These are phyloP conservation scores for Microbotryomycetes sp. DNA, from an alignment of 1,284 basidiomycete species.

Conservation along the genomic window DNA sequence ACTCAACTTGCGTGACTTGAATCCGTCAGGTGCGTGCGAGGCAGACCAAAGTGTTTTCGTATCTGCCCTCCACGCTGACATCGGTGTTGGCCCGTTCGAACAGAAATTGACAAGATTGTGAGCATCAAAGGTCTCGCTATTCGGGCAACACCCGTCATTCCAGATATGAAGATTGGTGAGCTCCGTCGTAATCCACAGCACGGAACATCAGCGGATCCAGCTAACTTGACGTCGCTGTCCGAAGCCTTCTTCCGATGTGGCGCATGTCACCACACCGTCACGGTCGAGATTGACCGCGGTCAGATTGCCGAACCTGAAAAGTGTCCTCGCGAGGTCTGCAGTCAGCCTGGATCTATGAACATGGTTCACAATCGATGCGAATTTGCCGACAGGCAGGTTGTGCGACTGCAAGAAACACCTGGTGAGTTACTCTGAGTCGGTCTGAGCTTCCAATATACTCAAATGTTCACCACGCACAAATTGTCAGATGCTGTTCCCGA, in stretches of 20 bases:
- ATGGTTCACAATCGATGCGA: conserved; percentile 95
- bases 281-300: conserved; percentile 92
- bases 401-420: conserved; percentile 92
- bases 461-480: background rate
- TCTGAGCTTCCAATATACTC: background rate
- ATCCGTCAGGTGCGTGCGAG: conserved; percentile 67
- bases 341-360: conserved; percentile 77
- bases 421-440: conserved; percentile 30
- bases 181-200: background rate
- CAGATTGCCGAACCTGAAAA: conserved; percentile 86
- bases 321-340: conserved; percentile 89
- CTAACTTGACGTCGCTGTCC: too few species aligned
- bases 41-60: background rate
- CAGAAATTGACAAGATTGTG: conserved; percentile 94
- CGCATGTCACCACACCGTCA: conserved; percentile 89
- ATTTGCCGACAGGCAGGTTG: conserved; percentile 91
- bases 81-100: background rate
- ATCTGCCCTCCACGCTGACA: background rate
- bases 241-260: conserved; percentile 94
- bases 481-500: conserved; percentile 82
- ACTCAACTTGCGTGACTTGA: conserved; percentile 85
- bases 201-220: too few species aligned
- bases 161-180: conserved; percentile 79
- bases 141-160: conserved; percentile 92
- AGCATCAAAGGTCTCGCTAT: conserved; percentile 95